These are phyloP conservation scores for Dioscorea alata DNA, from an alignment of 106 monocot genomes.

Conservation along the genomic window DNA sequence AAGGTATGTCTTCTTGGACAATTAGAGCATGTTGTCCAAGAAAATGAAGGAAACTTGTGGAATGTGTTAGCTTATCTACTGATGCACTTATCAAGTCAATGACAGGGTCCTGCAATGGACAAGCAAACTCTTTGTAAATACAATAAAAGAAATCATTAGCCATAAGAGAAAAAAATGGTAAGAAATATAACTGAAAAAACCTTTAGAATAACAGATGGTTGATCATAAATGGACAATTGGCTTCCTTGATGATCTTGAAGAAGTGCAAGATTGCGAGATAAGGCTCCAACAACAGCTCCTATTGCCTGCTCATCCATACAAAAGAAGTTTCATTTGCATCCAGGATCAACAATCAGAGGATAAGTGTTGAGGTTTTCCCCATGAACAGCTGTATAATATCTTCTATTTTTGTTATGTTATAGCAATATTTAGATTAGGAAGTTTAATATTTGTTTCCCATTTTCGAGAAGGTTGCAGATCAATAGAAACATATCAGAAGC, in stretches of 20 bases:
- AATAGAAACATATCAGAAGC: no score
- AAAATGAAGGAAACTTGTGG: slow-evolving; percentile 56
- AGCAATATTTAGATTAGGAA: no score
- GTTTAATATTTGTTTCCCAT: no score
- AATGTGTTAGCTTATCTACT: slow-evolving; percentile 50
- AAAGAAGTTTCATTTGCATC: neutral
- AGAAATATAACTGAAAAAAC: slow-evolving; percentile 11
- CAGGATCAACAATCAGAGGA: no score
- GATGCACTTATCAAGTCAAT: slow-evolving; percentile 52
- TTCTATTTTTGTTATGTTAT: no score
- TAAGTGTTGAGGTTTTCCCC: no score
- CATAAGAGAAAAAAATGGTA: neutral
- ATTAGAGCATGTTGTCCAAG: slow-evolving; percentile 67
- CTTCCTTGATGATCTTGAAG: slow-evolving; percentile 43
- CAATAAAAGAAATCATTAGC: neutral
- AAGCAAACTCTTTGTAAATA: neutral
- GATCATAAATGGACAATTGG: slow-evolving; percentile 47
- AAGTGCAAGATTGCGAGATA: slow-evolving; percentile 58
- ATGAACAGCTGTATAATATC: no score
- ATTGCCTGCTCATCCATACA: slow-evolving; percentile 34
- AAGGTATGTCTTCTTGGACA: slow-evolving; percentile 44
- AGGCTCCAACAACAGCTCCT: slow-evolving; percentile 62
- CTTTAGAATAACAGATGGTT: slow-evolving; percentile 39
- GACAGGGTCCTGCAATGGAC: slow-evolving; percentile 48
- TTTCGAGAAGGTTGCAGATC: no score